A percentile compares a stretch with the other conserved stretches of the same genome.
These are phyloP conservation scores for Nitzschia putrida DNA, from an alignment of 108 stramenopile genomes.

Conservation along the genomic window DNA sequence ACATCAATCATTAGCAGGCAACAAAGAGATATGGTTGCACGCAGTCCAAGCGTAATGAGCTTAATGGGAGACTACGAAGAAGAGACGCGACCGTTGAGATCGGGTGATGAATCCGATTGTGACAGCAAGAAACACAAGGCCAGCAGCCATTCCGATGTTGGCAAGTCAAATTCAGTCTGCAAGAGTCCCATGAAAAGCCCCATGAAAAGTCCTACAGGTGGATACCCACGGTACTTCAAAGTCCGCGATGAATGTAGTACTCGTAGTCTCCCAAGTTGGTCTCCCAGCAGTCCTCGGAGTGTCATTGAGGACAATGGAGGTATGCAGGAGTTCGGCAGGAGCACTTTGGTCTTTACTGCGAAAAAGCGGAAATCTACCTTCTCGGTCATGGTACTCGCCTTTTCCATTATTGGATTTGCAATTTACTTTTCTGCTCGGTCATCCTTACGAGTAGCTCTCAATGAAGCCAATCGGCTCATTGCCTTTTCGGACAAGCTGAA, in stretches of 20 bases:
- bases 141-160: too few species aligned
- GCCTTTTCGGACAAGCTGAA: slow-evolving; percentile 31
- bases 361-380: slow-evolving; percentile 36
- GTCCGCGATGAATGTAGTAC: slow-evolving; percentile 2
- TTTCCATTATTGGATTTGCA: slow-evolving; percentile 24
- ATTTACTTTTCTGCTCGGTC: slow-evolving; percentile 30
- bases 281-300: slow-evolving; percentile 10
- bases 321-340: neutral
- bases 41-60: too few species aligned
- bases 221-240: neutral
- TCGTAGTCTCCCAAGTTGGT: slow-evolving; percentile 16
- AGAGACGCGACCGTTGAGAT: too few species aligned
- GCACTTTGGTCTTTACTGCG: slow-evolving; percentile 30
- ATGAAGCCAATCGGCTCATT: slow-evolving; percentile 25
- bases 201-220: too few species aligned
- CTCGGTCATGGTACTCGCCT: slow-evolving; percentile 29
- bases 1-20: too few species aligned
- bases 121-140: too few species aligned
- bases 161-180: too few species aligned
- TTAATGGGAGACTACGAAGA: too few species aligned
- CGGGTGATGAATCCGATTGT: too few species aligned
- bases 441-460: slow-evolving; percentile 15
- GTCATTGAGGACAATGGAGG: neutral
- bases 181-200: too few species aligned
- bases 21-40: too few species aligned